Percentiles rank a stretch among this genome's conserved stretches.
phyloP scores from a whole-genome alignment of 1,139 yeast genomes.

The Arxiozyma slooffiae region DNA sequence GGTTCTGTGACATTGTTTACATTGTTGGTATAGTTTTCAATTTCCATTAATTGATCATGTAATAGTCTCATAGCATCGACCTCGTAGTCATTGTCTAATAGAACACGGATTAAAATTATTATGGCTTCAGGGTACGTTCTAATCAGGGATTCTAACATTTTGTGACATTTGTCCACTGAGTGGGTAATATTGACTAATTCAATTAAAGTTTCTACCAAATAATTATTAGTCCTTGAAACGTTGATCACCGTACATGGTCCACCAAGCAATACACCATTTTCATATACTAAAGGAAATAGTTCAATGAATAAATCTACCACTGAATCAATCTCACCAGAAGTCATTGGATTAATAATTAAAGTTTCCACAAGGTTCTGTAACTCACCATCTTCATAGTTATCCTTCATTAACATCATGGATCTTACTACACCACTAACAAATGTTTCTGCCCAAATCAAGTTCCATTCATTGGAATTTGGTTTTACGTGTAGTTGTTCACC shows the following conservation, averaged over 20 bases:
- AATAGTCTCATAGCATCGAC: conserved; percentile 63
- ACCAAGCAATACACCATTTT: conserved; percentile 56
- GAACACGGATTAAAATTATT: conserved; percentile 44
- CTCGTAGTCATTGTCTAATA: conserved; percentile 63
- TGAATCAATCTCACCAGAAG: conserved; percentile 37
- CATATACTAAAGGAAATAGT: conserved; percentile 53
- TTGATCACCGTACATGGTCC: conserved; percentile 42
- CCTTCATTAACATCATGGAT: conserved; percentile 61
- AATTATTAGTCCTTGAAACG: conserved; percentile 68
- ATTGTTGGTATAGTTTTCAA: conserved; percentile 35
- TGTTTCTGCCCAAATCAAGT: conserved; percentile 67
- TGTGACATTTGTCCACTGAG: conserved; percentile 52
- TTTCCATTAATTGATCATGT: conserved; percentile 46
- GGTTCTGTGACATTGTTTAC: not conserved
- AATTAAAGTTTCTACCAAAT: conserved; percentile 73
- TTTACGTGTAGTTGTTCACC: conserved; percentile 37
- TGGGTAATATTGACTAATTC: conserved; percentile 64
- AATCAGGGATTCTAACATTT: conserved; percentile 38
- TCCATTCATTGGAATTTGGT: conserved; percentile 29
- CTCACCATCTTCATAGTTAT: conserved; percentile 59
- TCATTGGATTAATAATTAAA: conserved; percentile 57
- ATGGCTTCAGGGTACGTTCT: conserved; percentile 39
- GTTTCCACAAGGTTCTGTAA: conserved; percentile 52
- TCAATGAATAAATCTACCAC: conserved; percentile 33
- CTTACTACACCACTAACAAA: conserved; percentile 72